Base-by-base conservation (phyloP, 805 yeast species). In the Starmerella roubikii region DNA sequence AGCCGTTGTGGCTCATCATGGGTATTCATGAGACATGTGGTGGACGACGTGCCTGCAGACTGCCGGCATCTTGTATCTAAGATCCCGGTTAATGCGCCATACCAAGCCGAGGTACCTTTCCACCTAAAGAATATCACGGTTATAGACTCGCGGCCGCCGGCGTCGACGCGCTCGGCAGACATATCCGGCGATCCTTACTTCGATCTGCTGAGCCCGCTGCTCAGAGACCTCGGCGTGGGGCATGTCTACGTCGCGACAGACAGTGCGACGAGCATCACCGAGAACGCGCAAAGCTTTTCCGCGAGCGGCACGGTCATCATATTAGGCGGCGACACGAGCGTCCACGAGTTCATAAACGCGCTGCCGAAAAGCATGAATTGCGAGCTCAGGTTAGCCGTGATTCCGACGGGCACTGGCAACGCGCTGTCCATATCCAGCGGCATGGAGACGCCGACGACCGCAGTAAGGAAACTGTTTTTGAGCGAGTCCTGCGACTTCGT, bases 381-480 rank as follows among this genome's bases (percentile, higher is more conserved):
- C 37, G 37, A 42, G 9, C 19, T 40, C 32, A 35, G 51, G 3
- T 41, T 62, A 5, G 46, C 41, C 9, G 41, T 64, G 15, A 55
- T 86, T 13, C 93, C 95, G 0, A 65, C 75, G 42, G 96, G 96
- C 1, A 78, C 93, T 1, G 96, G 94, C 0, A 86, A 86, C 55
- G 85, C 93, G 1, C 62, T 83, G 42, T 71, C 82, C 2, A 67
- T 70, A 19, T 77, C 94, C 0, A 48, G 76, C 2, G 74, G 72
- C 48, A 35, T 48, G 47, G 3, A 24, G 9, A 17, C 52, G 34
- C 54, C 60, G 6, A 37, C 54, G 10, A 42, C 24, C 11, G 58
- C 61, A 46, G 34, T 55, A 48, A 41, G 48, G 8, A 26, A 59
- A 38, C 38, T 60, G 3, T 55, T 52, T 21, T 27, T 36, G 20